Conservation (phyloP, 495 filamentous ascomycete species). For the Penicillium mononematosum region DNA sequence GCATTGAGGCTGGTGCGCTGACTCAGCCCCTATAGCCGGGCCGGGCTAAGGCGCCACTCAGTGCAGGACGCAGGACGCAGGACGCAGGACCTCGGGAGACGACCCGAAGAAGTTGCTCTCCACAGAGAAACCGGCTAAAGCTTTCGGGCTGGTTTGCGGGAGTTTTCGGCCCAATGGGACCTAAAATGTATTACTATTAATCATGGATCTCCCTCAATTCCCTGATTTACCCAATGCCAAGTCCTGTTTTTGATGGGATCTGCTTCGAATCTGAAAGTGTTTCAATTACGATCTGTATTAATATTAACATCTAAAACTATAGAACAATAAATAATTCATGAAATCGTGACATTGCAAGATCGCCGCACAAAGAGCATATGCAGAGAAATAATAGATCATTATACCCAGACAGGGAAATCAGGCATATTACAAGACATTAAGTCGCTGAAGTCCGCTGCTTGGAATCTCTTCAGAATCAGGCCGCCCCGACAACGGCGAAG, state of each 20-base stretch:
- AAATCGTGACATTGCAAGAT: constrained; percentile 18
- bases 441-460: constrained; percentile 10
- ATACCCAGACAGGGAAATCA: neutral
- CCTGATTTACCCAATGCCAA: neutral
- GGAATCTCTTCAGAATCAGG: constrained; percentile 17
- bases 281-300: neutral
- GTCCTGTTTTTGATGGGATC: neutral
- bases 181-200: constrained; percentile 17
- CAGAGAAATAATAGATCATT: neutral
- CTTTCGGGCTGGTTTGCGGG: constrained; percentile 25
- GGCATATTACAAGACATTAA: constrained; percentile 20
- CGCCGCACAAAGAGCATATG: constrained; percentile 7
- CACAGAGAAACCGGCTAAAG: constrained; percentile 22
- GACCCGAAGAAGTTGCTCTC: constrained; percentile 14
- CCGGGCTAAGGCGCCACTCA: neutral
- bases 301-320: constrained; percentile 7
- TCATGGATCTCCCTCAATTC: neutral
- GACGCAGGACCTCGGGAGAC: neutral
- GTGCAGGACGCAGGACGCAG: too few relatives aligned
- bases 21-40: constrained; percentile 28
- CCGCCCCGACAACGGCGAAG: constrained; percentile 20
- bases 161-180: constrained; percentile 30
- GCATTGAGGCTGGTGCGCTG: constrained; percentile 28
- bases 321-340: constrained; percentile 15
- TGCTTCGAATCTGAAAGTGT: neutral